Evolutionary conservation across 148 eudicot species (phyloP).

Genomic region (Nepenthes mirabilis): DNA sequence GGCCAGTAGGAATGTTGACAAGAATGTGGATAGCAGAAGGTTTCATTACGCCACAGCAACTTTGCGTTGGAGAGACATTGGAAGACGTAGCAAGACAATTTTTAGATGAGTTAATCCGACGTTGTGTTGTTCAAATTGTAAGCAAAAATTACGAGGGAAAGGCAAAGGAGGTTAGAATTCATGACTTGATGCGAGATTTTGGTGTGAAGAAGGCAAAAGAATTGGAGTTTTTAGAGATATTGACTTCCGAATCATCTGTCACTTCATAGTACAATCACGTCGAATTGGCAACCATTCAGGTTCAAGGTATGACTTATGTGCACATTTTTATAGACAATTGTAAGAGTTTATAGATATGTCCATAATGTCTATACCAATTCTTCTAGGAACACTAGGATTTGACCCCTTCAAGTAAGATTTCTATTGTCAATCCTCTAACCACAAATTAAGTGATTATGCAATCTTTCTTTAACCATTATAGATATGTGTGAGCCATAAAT

Average conservation of each 20-base stretch:
- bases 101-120: constrained; percentile 16
- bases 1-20: constrained; percentile 4
- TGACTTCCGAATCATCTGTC: neutral
- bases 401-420: no score
- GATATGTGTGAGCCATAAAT: no score
- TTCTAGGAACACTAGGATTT: no score
- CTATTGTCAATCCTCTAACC: no score
- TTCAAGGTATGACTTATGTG: neutral
- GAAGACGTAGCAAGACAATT: constrained; percentile 13
- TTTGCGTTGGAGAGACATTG: neutral
- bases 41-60: neutral
- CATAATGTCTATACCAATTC: no score
- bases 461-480: no score
- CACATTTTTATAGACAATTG: no score
- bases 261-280: neutral
- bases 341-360: no score
- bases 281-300: neutral
- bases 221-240: constrained; percentile 6
- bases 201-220: constrained; percentile 15
- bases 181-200: constrained; percentile 27
- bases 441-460: no score
- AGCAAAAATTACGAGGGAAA: constrained; percentile 9
- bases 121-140: constrained; percentile 17
- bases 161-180: constrained; percentile 10
- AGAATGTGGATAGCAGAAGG: constrained; percentile 23